phyloP scores from a whole-genome alignment of 331 rosid genomes.

The Cydonia oblonga region DNA sequence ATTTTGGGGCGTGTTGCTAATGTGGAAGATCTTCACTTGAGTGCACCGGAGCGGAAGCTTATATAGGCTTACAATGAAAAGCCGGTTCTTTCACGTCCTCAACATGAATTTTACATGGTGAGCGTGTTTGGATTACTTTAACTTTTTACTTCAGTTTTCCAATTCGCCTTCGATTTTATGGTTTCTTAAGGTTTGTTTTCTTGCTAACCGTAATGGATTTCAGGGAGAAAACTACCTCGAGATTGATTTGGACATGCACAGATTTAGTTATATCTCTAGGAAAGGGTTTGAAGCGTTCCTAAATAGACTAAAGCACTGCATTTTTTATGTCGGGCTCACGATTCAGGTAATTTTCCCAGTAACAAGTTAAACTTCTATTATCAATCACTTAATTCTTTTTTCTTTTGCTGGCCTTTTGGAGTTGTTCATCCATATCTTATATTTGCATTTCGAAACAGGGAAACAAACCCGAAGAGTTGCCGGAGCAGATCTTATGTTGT shows the following conservation, averaged over 20 bases:
- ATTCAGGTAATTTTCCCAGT: slow-evolving; percentile 59
- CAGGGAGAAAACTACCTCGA: slow-evolving; percentile 93
- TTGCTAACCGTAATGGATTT: background rate
- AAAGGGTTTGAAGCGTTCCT: slow-evolving; percentile 92
- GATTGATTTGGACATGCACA: slow-evolving; percentile 96
- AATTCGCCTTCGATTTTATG: background rate
- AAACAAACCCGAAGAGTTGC: slow-evolving; percentile 87
- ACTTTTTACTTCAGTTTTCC: background rate
- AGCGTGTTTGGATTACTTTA: slow-evolving; percentile 7
- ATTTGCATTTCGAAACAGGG: slow-evolving; percentile 49
- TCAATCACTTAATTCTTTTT: background rate
- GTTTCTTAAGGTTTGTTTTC: background rate
- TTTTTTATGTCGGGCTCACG: slow-evolving; percentile 84
- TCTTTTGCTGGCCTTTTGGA: background rate
- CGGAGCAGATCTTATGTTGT: slow-evolving; percentile 89
- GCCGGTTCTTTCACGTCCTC: slow-evolving; percentile 59
- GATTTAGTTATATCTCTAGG: slow-evolving; percentile 89
- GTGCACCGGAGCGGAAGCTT: slow-evolving; percentile 70
- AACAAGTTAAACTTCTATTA: background rate
- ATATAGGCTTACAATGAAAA: slow-evolving; percentile 77
- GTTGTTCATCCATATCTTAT: background rate
- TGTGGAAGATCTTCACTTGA: slow-evolving; percentile 74
- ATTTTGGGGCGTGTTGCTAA: slow-evolving; percentile 83
- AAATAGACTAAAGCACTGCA: slow-evolving; percentile 67
- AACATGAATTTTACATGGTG: slow-evolving; percentile 78